Percentiles rank a stretch among this genome's conserved stretches.
phyloP scores from a whole-genome alignment of 2,329 filamentous ascomycete species.

The Saccharata proteae region DNA sequence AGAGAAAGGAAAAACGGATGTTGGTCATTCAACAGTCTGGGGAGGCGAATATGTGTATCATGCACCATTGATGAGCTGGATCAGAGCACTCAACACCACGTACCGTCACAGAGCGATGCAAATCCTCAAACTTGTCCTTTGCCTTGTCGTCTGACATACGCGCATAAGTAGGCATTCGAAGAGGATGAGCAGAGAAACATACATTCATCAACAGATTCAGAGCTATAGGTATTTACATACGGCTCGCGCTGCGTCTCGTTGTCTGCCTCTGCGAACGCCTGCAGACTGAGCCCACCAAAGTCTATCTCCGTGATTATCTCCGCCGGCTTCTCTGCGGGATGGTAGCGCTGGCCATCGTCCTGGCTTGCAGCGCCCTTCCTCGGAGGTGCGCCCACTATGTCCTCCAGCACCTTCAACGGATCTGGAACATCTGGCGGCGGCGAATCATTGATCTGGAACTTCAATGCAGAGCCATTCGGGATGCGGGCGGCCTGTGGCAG shows the following conservation, averaged over 20 bases:
- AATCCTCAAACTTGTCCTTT: conserved; percentile 73
- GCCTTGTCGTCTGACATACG: conserved; percentile 55
- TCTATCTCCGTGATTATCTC: conserved; percentile 55
- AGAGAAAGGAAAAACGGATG: not conserved
- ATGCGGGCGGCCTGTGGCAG: conserved; percentile 53
- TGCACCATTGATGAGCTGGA: no score
- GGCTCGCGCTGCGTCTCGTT: conserved; percentile 19
- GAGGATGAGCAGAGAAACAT: conserved; percentile 26
- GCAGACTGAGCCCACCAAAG: conserved; percentile 65
- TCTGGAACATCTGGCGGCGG: conserved; percentile 49
- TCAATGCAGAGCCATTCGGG: conserved; percentile 56
- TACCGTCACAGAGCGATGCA: conserved; percentile 70
- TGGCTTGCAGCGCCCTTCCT: conserved; percentile 10
- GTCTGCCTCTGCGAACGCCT: conserved; percentile 48
- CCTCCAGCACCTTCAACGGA: conserved; percentile 57
- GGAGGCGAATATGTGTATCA: no score
- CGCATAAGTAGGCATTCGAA: conserved; percentile 16
- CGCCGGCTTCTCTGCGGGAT: conserved; percentile 31
- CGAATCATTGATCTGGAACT: conserved; percentile 40
- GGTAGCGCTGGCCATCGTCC: conserved; percentile 9
- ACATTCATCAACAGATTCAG: conserved; percentile 63
- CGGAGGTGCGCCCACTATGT: conserved; percentile 39
- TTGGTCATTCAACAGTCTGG: no score
- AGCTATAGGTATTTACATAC: conserved; percentile 37
- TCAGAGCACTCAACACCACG: conserved; percentile 2